Evolutionary conservation across 2,329 filamentous ascomycete species (phyloP), one percentile per base, ranked within the genome.

Genomic region (Alternaria conjuncta): DNA sequence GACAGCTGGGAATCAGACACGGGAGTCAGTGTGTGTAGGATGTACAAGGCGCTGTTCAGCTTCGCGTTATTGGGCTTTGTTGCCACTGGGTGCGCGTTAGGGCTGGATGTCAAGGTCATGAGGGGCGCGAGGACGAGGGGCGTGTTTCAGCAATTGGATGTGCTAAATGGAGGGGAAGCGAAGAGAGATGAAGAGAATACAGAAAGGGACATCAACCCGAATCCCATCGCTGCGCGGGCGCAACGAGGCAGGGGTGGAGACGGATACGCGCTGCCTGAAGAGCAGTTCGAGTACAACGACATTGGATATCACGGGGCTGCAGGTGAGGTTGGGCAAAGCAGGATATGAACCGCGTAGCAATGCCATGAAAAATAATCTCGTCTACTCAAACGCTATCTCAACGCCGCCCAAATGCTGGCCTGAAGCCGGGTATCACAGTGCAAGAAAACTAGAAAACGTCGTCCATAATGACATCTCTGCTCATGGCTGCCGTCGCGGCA

Each of bases 31-130:
- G 82, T 89, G 50, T 89, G 87, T 72, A 78, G 84, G 57, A 79
- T 83, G 60, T 89, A 88, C 82, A 89, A 89, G 76, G 83, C 85
- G 11, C 78, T 89, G n/a, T 89, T 87, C 76, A 79, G 83, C 30
- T 89, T 89, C 73, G 81, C 83, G 5, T 70, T 86, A 26, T 65
- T 85, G 28, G 86, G 84, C 20, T 64, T 82, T 73, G 70, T 84
- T 3, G 79, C 83, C 3, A 84, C 85, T 32, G 73, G 86, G 57
- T 76, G 82, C 11, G 81, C 84, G 8, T 72, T 87, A 41, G 71
- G 77, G 9, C 79, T 89, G 46, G 87, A 89, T 72, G 70, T 86
- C 32, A 77, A 82, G 63, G 85, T 86, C 21, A 80, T 69, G 45
- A 60, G 67, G 25, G 57, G 60, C 10, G 78, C 83, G 60, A 84